phyloP scores from a whole-genome alignment of 768 basidiomycete species.

The Mrakia frigida region DNA sequence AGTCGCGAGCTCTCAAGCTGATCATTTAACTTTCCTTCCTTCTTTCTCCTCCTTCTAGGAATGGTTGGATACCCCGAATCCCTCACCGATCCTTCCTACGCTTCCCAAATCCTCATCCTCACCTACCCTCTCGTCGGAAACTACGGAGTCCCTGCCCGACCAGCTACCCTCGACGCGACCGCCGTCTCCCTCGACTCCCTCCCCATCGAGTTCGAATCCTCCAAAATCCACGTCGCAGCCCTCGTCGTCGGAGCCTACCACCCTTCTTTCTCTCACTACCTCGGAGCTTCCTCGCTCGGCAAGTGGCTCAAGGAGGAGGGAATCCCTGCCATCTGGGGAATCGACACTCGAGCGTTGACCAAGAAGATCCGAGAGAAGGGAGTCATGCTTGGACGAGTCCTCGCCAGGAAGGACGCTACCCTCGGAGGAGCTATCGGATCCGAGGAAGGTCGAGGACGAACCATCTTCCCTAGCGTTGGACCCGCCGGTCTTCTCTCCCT shows the following conservation, averaged over 20 bases:
- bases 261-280: constrained; percentile 77
- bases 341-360: constrained; percentile 93
- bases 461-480: constrained; percentile 6
- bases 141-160: constrained; percentile 86
- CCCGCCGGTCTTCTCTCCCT: constrained; percentile 36
- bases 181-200: constrained; percentile 55
- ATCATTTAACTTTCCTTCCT: neutral
- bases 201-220: constrained; percentile 78
- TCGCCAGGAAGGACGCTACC: constrained; percentile 57
- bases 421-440: constrained; percentile 42
- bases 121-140: constrained; percentile 97
- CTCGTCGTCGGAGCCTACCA: constrained; percentile 92
- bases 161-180: constrained; percentile 41
- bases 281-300: constrained; percentile 79
- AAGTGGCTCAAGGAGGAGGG: constrained; percentile 92
- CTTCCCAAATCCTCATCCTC: constrained; percentile 93
- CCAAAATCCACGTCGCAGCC: constrained; percentile 85
- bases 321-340: constrained; percentile 88
- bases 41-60: constrained; percentile 51
- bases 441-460: constrained; percentile 38
- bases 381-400: constrained; percentile 78
- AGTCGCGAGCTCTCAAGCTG: neutral
- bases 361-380: constrained; percentile 95
- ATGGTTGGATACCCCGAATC: constrained; percentile 99
- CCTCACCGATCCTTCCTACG: constrained; percentile 95